A percentile compares a stretch with the other conserved stretches of the same genome.
Evolutionary conservation across 2,329 filamentous ascomycete species (phyloP).

Genomic region (Pseudogymnoascus sp.): DNA sequence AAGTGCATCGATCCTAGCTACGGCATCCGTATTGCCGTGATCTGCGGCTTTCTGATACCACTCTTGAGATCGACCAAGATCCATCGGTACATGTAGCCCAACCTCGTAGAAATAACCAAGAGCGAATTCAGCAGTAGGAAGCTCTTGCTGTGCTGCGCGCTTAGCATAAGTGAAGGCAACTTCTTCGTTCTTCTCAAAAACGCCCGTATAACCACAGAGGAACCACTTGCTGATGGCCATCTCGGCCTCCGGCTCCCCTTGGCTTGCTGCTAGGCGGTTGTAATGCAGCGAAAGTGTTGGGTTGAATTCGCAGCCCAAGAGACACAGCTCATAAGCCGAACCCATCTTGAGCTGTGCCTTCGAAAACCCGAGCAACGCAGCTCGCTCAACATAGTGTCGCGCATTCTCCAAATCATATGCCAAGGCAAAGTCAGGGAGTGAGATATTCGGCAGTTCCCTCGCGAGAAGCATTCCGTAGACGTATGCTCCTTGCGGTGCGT

Average conservation of each 20-base stretch:
- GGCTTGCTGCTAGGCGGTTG: slow-evolving; percentile 83
- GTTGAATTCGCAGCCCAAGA: slow-evolving; percentile 90
- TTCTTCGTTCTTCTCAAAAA: slow-evolving; percentile 94
- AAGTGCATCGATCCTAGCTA: slow-evolving; percentile 74
- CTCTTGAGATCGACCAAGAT: slow-evolving; percentile 69
- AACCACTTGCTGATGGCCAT: slow-evolving; percentile 99
- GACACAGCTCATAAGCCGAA: slow-evolving; percentile 87
- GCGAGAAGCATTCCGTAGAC: slow-evolving; percentile 92
- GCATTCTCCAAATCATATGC: slow-evolving; percentile 66
- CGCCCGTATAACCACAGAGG: slow-evolving; percentile 83
- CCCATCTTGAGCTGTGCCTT: slow-evolving; percentile 98
- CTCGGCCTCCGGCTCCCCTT: slow-evolving; percentile 88
- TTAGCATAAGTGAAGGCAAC: slow-evolving; percentile 87
- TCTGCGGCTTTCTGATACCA: slow-evolving; percentile 91
- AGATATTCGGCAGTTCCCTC: slow-evolving; percentile 84
- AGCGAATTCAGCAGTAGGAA: slow-evolving; percentile 90
- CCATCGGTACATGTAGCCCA: slow-evolving; percentile 81
- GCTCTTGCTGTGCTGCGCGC: slow-evolving; percentile 71
- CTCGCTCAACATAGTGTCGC: slow-evolving; percentile 88
- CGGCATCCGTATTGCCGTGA: slow-evolving; percentile 86
- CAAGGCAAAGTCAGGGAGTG: slow-evolving; percentile 64
- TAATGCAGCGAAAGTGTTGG: slow-evolving; percentile 90
- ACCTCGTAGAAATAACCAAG: slow-evolving; percentile 98
- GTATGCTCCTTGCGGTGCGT: slow-evolving; percentile 93
- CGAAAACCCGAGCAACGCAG: slow-evolving; percentile 89